phyloP scores from a whole-genome alignment of 805 yeast species.

The Candida saitoana region DNA sequence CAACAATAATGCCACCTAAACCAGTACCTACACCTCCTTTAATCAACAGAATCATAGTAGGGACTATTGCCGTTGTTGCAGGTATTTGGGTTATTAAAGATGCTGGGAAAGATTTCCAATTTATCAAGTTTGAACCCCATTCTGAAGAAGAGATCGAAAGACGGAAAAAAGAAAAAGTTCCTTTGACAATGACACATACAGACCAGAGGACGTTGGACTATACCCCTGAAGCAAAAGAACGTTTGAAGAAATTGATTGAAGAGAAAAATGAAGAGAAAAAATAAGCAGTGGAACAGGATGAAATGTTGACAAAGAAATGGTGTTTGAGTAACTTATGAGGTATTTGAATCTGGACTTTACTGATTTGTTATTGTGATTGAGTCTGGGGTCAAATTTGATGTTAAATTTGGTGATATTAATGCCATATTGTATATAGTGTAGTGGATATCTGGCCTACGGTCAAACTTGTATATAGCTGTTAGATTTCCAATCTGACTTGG shows the following conservation, averaged over 20 bases:
- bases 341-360: too few species aligned
- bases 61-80: slow-evolving; percentile 30
- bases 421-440: too few species aligned
- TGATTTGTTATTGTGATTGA: too few species aligned
- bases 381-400: too few species aligned
- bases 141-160: slow-evolving; percentile 36
- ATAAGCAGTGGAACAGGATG: background rate
- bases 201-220: slow-evolving; percentile 38
- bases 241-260: slow-evolving; percentile 22
- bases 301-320: background rate
- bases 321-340: too few species aligned
- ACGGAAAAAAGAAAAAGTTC: slow-evolving; percentile 29
- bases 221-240: slow-evolving; percentile 40
- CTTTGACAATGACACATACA: slow-evolving; percentile 24
- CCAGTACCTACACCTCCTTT: slow-evolving; percentile 32
- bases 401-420: too few species aligned
- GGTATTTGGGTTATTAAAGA: slow-evolving; percentile 32
- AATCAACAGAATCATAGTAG: slow-evolving; percentile 30
- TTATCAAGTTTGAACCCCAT: slow-evolving; percentile 35
- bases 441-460: too few species aligned
- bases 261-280: slow-evolving; percentile 10
- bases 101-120: slow-evolving; percentile 37
- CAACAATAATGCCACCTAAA: slow-evolving; percentile 6
- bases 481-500: too few species aligned
- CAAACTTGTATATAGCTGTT: too few species aligned